phyloP scores from a whole-genome alignment of 805 yeast genomes.

The Wickerhamomyces ciferrii region DNA sequence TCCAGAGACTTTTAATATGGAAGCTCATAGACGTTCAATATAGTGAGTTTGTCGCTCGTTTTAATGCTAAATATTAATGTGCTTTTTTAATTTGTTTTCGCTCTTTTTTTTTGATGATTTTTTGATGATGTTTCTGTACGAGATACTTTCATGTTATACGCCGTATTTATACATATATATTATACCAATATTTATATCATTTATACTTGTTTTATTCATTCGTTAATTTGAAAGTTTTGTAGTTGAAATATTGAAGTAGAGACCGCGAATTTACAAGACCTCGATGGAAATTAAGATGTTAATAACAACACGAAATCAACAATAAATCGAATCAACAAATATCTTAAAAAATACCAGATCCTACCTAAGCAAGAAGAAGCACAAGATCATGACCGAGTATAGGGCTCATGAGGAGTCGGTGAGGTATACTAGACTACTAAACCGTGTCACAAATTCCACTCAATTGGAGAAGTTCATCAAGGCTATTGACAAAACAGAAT shows the following conservation, averaged over 20 bases:
- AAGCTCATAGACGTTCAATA: neutral
- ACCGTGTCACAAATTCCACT: conserved; percentile 14
- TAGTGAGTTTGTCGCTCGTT: neutral
- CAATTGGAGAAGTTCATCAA: conserved; percentile 20
- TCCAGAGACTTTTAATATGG: neutral
- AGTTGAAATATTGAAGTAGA: neutral
- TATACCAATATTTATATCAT: too few relatives aligned
- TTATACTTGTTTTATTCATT: too few relatives aligned
- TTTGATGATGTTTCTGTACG: too few relatives aligned
- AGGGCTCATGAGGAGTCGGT: conserved; percentile 5
- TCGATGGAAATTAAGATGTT: neutral
- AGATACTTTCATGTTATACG: too few relatives aligned
- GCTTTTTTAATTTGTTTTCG: too few relatives aligned
- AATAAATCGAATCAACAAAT: neutral
- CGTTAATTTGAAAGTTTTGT: neutral
- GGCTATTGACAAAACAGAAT: conserved; percentile 18
- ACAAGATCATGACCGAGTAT: conserved; percentile 2
- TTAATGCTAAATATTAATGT: too few relatives aligned
- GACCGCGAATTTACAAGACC: neutral
- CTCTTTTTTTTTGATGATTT: too few relatives aligned
- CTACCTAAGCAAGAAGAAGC: neutral
- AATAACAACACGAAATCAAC: neutral
- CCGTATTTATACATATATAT: too few relatives aligned
- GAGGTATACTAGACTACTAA: conserved; percentile 16
- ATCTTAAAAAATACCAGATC: neutral